Evolutionary conservation across 2,329 filamentous ascomycete species (phyloP).

Genomic region (Phoma sp.): DNA sequence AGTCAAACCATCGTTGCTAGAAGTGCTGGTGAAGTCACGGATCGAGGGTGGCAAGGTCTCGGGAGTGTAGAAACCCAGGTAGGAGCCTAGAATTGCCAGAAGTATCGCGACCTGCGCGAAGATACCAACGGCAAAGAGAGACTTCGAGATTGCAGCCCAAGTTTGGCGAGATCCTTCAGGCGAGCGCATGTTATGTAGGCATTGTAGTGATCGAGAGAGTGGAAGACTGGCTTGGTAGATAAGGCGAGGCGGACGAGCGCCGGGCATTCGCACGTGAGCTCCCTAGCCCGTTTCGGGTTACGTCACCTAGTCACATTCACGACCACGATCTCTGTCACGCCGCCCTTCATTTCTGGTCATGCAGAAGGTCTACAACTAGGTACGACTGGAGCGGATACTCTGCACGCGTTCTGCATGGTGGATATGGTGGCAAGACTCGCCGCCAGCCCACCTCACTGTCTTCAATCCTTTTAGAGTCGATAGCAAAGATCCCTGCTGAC

Average conservation of each 20-base stretch:
- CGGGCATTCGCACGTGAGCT: slow-evolving; percentile 10
- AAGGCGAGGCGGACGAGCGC: slow-evolving; percentile 9
- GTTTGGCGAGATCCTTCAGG: slow-evolving; percentile 17
- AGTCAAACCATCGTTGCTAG: slow-evolving; percentile 23
- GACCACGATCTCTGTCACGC: not conserved
- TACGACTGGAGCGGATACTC: not conserved
- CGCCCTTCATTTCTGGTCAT: not conserved
- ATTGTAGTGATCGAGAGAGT: slow-evolving; percentile 19
- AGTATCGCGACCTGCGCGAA: slow-evolving; percentile 34
- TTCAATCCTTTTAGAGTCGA: not conserved
- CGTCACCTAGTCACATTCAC: slow-evolving; percentile 10
- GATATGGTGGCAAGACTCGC: not conserved
- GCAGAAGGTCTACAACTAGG: too few relatives aligned
- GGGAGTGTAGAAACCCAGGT: slow-evolving; percentile 12
- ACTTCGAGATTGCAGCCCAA: slow-evolving; percentile 22
- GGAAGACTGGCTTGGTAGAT: slow-evolving; percentile 20
- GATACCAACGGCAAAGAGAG: slow-evolving; percentile 22
- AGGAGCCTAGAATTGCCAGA: slow-evolving; percentile 23
- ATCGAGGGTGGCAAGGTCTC: slow-evolving; percentile 15
- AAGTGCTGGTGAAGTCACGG: slow-evolving; percentile 5
- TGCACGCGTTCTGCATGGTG: not conserved
- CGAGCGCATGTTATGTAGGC: slow-evolving; percentile 29
- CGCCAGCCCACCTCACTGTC: not conserved
- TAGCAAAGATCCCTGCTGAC: not conserved
- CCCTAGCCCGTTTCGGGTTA: slow-evolving; percentile 6